Percentiles rank a stretch among this genome's conserved stretches.
phyloP scores from a whole-genome alignment of 192 early-diverging fungal species.

The Backusella mclennaniae region DNA sequence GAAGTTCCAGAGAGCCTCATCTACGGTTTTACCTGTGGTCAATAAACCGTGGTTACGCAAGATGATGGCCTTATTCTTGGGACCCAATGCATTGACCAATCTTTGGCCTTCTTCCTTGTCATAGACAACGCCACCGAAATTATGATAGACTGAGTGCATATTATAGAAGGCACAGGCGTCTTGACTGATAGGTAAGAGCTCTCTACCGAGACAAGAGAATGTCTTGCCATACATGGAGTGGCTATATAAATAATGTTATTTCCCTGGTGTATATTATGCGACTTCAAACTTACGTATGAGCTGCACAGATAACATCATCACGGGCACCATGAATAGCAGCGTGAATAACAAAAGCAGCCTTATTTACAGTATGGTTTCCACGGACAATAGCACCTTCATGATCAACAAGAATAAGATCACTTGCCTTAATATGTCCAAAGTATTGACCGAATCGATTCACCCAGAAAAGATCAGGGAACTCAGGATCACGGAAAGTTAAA shows the following conservation, averaged over 20 bases:
- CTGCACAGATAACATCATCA: constrained; percentile 48
- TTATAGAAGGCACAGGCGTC: constrained; percentile 62
- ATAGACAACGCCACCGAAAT: constrained; percentile 57
- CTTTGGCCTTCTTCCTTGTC: constrained; percentile 54
- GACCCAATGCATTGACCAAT: constrained; percentile 47
- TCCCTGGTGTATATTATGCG: background rate
- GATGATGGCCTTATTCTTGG: constrained; percentile 49
- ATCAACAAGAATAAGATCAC: constrained; percentile 57
- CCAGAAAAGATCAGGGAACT: constrained; percentile 58
- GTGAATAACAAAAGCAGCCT: constrained; percentile 63
- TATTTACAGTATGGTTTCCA: constrained; percentile 50
- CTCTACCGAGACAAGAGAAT: constrained; percentile 46
- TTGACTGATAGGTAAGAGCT: constrained; percentile 54
- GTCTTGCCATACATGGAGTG: constrained; percentile 63
- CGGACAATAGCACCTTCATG: constrained; percentile 49
- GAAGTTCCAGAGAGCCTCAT: constrained; percentile 58
- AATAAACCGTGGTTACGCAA: constrained; percentile 62
- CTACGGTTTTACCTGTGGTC: constrained; percentile 50
- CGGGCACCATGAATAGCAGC: constrained; percentile 52
- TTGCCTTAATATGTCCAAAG: constrained; percentile 52
- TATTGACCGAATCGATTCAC: constrained; percentile 58
- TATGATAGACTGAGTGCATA: constrained; percentile 48
- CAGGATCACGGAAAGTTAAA: constrained; percentile 58
- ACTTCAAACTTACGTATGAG: constrained; percentile 38
- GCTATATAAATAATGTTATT: constrained; percentile 19